A percentile compares a stretch with the other conserved stretches of the same genome.
Conservation (phyloP, 306 rosid genomes). For the Rubus parviflorus region DNA sequence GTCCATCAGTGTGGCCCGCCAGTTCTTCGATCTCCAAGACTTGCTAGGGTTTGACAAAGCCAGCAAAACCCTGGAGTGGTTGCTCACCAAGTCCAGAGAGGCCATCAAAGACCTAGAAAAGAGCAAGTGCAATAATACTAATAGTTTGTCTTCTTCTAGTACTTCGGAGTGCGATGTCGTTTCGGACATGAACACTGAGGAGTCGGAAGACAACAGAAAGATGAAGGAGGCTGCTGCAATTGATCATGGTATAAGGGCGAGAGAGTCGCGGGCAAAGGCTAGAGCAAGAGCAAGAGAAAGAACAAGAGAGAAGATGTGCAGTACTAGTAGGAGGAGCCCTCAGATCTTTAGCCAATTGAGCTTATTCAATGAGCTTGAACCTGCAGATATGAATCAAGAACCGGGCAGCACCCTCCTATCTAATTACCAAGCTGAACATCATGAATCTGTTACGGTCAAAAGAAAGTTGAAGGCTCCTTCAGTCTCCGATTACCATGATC, state of each 20-base stretch:
- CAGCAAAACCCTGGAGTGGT: constrained; percentile 95
- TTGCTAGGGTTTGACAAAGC: constrained; percentile 95
- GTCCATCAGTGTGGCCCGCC: constrained; percentile 75
- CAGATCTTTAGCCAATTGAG: constrained; percentile 42
- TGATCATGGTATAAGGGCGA: constrained; percentile 30
- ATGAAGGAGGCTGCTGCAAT: constrained; percentile 24
- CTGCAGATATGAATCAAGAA: neutral
- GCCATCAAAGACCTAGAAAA: constrained; percentile 60
- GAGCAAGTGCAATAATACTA: constrained; percentile 23
- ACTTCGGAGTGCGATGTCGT: constrained; percentile 42
- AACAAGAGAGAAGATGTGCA: constrained; percentile 51
- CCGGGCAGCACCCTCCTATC: neutral
- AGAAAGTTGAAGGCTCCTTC: constrained; percentile 16
- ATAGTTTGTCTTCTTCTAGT: constrained; percentile 24
- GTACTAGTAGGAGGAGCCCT: constrained; percentile 12
- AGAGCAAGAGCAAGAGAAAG: constrained; percentile 72
- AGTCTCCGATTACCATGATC: neutral
- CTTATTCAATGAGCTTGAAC: constrained; percentile 18
- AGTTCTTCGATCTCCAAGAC: constrained; percentile 98
- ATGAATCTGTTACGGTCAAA: neutral
- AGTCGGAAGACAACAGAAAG: constrained; percentile 32
- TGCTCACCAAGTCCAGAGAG: constrained; percentile 63
- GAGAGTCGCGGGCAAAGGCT: constrained; percentile 73
- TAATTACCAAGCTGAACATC: neutral
- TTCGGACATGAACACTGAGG: constrained; percentile 25